Evolutionary conservation across 2,329 filamentous ascomycete species (phyloP).

Genomic region (Colletotrichum sp.): DNA sequence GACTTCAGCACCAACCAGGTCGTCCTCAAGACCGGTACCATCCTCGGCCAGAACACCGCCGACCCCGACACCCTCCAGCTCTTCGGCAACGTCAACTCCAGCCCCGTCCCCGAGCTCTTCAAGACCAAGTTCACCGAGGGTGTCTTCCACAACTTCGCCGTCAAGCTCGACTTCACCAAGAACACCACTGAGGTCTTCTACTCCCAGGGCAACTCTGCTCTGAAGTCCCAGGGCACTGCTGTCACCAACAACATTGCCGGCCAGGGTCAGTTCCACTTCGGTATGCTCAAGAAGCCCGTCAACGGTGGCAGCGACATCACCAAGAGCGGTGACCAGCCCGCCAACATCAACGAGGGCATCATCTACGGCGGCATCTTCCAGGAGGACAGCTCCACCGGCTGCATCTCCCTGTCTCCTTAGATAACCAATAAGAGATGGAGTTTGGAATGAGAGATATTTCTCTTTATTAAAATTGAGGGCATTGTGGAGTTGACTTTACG

Average conservation of each 20-base stretch:
- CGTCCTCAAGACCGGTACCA: slow-evolving; percentile 59
- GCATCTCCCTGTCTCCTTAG: slow-evolving; percentile 3
- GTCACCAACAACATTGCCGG: slow-evolving; percentile 58
- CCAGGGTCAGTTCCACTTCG: slow-evolving; percentile 66
- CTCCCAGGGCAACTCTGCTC: slow-evolving; percentile 49
- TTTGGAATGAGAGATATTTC: background rate
- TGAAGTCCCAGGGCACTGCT: slow-evolving; percentile 51
- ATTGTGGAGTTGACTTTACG: background rate
- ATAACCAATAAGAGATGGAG: background rate
- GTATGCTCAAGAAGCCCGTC: slow-evolving; percentile 65
- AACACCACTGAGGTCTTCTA: slow-evolving; percentile 64
- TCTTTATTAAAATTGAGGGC: background rate
- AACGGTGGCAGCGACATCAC: slow-evolving; percentile 48
- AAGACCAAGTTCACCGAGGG: slow-evolving; percentile 52
- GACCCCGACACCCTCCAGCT: slow-evolving; percentile 49
- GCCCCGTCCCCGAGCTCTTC: slow-evolving; percentile 53
- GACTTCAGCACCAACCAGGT: slow-evolving; percentile 57
- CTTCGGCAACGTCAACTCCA: slow-evolving; percentile 51
- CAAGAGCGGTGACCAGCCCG: slow-evolving; percentile 51
- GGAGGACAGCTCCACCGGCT: slow-evolving; percentile 47
- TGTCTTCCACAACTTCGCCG: slow-evolving; percentile 66
- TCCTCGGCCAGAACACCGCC: slow-evolving; percentile 44
- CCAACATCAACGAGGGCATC: slow-evolving; percentile 56
- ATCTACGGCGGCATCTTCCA: slow-evolving; percentile 58
- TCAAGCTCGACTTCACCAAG: slow-evolving; percentile 60